phyloP scores from a whole-genome alignment of 306 rosid species.

The Mimosa bimucronata region DNA sequence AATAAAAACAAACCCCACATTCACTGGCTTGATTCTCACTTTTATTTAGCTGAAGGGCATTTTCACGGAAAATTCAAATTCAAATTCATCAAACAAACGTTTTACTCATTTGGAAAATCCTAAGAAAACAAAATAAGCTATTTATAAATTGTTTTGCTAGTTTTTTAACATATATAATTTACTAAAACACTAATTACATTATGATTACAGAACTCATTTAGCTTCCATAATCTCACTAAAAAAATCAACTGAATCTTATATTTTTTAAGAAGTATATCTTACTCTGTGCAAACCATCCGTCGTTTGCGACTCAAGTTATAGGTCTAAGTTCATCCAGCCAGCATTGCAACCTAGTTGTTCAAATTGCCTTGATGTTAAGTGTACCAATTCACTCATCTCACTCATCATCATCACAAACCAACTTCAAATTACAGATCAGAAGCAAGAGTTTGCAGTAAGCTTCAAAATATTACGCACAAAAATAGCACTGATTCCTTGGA shows the following conservation, averaged over 20 bases:
- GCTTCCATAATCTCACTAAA: no score
- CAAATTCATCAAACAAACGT: background rate
- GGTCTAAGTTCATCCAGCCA: background rate
- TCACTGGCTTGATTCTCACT: background rate
- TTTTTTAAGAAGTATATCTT: no score
- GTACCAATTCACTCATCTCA: background rate
- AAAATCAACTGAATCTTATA: no score
- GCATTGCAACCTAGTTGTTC: background rate
- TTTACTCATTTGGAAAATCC: no score
- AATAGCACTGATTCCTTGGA: constrained; percentile 38
- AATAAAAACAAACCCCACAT: background rate
- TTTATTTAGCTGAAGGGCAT: background rate
- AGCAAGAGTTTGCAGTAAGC: constrained; percentile 6
- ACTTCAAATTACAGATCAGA: background rate
- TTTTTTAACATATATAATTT: no score
- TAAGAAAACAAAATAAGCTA: no score
- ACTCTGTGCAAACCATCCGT: background rate
- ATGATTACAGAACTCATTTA: no score
- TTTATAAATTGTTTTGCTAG: no score
- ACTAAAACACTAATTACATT: no score
- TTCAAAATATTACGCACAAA: constrained; percentile 31
- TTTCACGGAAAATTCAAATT: background rate
- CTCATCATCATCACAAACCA: background rate
- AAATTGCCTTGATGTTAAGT: background rate
- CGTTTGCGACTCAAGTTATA: no score